Percentiles rank a stretch among this genome's conserved stretches.
Conservation (phyloP, 2,329 filamentous ascomycete species). For the Dactylellina parvicollis region DNA sequence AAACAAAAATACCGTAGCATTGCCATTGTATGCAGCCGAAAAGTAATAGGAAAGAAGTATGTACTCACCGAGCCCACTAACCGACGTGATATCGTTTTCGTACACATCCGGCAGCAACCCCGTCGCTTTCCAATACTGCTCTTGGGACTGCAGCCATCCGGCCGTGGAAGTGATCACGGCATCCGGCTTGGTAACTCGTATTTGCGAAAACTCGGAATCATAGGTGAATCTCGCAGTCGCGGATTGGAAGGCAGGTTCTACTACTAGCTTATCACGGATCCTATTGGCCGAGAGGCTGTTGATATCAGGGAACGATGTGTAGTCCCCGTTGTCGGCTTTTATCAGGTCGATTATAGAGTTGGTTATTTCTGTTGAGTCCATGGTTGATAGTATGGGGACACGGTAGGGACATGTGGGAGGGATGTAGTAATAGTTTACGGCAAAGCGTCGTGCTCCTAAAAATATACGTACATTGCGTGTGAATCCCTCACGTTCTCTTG, state of each 20-base stretch:
- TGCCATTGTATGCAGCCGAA: background rate
- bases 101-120: slow-evolving; percentile 1
- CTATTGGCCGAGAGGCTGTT: background rate
- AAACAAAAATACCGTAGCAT: background rate
- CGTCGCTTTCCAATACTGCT: slow-evolving; percentile 5
- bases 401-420: too few relatives aligned
- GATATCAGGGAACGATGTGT: slow-evolving; percentile 9
- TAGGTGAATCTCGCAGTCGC: slow-evolving; percentile 24
- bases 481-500: background rate
- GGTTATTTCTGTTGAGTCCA: background rate
- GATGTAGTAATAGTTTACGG: too few relatives aligned
- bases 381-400: background rate
- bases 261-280: background rate
- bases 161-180: slow-evolving; percentile 22
- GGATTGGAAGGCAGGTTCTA: background rate
- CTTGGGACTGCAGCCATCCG: slow-evolving; percentile 19
- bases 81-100: slow-evolving; percentile 21
- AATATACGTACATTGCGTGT: too few relatives aligned
- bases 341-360: background rate
- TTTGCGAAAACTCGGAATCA: slow-evolving; percentile 21
- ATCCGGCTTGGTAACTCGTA: slow-evolving; percentile 22
- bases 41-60: background rate
- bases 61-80: slow-evolving; percentile 23
- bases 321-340: slow-evolving; percentile 2
- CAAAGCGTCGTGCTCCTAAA: too few relatives aligned